Evolutionary conservation across 257 asterid genomes (phyloP).

Genomic region (Fraxinus excelsior): DNA sequence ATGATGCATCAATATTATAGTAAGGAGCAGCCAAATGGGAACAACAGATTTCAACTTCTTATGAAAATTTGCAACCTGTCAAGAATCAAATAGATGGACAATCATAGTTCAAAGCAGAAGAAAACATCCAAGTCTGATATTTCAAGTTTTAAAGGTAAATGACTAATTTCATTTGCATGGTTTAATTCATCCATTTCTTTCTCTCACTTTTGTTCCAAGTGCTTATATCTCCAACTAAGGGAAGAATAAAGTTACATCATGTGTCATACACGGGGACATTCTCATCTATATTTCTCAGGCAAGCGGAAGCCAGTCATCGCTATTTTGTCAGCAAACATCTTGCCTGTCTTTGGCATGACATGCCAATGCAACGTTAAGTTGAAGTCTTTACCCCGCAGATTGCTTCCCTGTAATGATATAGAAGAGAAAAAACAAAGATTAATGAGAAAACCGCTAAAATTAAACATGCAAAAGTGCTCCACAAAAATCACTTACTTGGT

Average conservation of each 20-base stretch:
- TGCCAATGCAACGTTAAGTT: constrained; percentile 63
- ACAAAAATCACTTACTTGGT: constrained; percentile 44
- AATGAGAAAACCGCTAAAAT: background rate
- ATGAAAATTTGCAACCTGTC: background rate
- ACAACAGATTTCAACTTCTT: no score
- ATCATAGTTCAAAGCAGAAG: background rate
- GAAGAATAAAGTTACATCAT: background rate
- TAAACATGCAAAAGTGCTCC: background rate
- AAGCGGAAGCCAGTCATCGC: constrained; percentile 50
- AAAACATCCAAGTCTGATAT: background rate
- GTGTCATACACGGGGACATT: background rate
- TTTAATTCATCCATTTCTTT: background rate
- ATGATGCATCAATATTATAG: no score
- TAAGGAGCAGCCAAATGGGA: no score
- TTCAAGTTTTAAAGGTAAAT: background rate
- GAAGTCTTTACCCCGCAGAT: constrained; percentile 49
- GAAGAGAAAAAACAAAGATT: background rate
- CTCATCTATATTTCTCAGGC: constrained; percentile 49
- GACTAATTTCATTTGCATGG: background rate
- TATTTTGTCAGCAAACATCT: constrained; percentile 51
- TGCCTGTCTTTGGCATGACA: constrained; percentile 59
- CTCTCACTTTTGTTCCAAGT: background rate
- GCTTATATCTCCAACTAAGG: constrained; percentile 9
- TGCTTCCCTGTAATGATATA: constrained; percentile 42
- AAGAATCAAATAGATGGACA: background rate